Base-by-base conservation (phyloP, 2,329 filamentous ascomycete species). In the Colletotrichum echinochloae region DNA sequence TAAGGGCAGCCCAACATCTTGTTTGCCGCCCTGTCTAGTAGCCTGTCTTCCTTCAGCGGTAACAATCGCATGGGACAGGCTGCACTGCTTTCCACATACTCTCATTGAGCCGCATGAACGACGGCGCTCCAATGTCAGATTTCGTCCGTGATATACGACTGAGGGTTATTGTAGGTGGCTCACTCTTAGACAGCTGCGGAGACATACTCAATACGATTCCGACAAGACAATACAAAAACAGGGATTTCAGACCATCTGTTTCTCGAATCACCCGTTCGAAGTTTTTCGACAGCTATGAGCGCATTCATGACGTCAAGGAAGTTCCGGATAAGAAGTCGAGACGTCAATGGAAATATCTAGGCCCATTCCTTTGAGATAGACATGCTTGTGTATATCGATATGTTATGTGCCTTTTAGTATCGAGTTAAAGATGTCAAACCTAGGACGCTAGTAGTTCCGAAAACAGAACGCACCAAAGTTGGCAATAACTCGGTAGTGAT, bases 21-120 rank as follows among this genome's bases (percentile, higher is more conserved):
- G 18, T 70, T 78, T 12, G 75, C 74, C 1, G 76, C 74, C 5
- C 11, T 78, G 1, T 77, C 75, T 1, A 16, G 12, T 2, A 60
- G 59, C 3, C 4, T 78, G 78, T 54, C 78, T 79, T 0, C 75
- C 72, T 1, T 72, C 73, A 23, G 77, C 79, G 0, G 75, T 77
- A 1, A 70, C 16, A 20, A 30, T 46, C 4, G 55, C 30, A 28
- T 28, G 39, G 37, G 57, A 66, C 44, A 60, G 39, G 63, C 49
- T 54, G 41, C 63, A 55, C 51, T 52, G 33, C 51, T 71, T 52
- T 20, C 51, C 14, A 49, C 63, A 60, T 7, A 44, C 56, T n/a
- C 28, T 11, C 2, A 41, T 72, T 20, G 57, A 39, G 3, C 20
- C 60, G 33, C 8, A 64, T 64, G 5, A 52, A 52, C 9, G 65